Base-by-base conservation (phyloP, 2,329 filamentous ascomycete genomes). In the Thielaviopsis populi region DNA sequence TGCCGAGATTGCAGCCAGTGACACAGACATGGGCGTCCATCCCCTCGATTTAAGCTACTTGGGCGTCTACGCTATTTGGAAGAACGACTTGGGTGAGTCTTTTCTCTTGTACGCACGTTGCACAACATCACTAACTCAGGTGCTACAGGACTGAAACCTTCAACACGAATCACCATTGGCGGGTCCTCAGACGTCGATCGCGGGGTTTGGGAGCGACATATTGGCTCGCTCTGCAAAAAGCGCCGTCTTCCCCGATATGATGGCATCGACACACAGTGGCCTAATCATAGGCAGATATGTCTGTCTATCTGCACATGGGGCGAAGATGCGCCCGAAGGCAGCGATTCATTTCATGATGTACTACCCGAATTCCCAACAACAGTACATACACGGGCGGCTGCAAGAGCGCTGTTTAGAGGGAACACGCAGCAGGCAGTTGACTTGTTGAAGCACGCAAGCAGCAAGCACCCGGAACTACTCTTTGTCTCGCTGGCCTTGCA, bases 221-320 rank as follows among this genome's bases (percentile, higher is more conserved):
- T 91, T 24, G 79, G 80, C 4, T 77, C 79, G 5, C 83, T 89
- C 64, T 87, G 84, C 68, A 82, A 83, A 65, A 82, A 80, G 66
- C 80, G 81, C 17, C 78, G 79, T 2, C 75, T 87, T n/a, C 80
- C 83, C 13, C 76, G 78, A 10, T 89, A 86, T 67, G 79, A 84
- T 61, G 85, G 86, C 2, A 75, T 80, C 3, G 71, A 79, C 3
- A 90, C 88, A 0, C 79, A 79, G 60, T 85, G 80, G 68, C 83
- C 87, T 0, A 80, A 86, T 59, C 87, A 91, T 69, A 80, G 89
- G 56, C 85, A 89, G 70, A 77, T 91, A 3, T 90, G 87, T 66
- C 79, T 94, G 4, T 83, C 86, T 42, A 83, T 91, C 22, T 91
- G 87, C 70, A 80, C 83, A 59, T 89, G 87, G 83, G 83, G 87